Evolutionary conservation across 306 rosid genomes (phyloP).

Genomic region (Vicia sativa): DNA sequence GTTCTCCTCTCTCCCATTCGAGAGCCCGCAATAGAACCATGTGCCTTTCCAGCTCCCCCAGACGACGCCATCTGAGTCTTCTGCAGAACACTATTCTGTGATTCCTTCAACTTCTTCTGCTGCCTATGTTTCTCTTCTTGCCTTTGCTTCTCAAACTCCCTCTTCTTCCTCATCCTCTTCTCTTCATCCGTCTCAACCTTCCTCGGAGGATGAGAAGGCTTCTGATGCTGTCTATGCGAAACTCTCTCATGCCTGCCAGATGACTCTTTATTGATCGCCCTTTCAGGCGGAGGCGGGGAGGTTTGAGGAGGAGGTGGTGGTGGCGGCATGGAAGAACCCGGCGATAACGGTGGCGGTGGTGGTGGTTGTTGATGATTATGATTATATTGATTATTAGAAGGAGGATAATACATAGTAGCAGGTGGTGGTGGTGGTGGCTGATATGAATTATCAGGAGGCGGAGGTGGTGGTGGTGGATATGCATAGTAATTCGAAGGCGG

Average conservation of each 20-base stretch:
- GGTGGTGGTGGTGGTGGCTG: constrained; percentile 74
- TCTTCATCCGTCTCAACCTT: constrained; percentile 89
- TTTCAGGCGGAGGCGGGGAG: constrained; percentile 69
- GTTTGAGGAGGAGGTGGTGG: constrained; percentile 79
- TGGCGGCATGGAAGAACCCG: constrained; percentile 62
- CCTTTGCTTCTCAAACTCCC: constrained; percentile 82
- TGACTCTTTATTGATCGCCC: constrained; percentile 50
- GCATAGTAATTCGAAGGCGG: constrained; percentile 63
- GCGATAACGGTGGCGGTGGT: constrained; percentile 56
- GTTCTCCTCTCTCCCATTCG: constrained; percentile 84
- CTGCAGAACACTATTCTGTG: constrained; percentile 71
- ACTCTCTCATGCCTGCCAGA: constrained; percentile 63
- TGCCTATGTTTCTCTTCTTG: constrained; percentile 93
- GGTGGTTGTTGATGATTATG: constrained; percentile 56
- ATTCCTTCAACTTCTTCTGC: constrained; percentile 79
- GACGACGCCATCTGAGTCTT: constrained; percentile 73
- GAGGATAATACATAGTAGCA: constrained; percentile 68
- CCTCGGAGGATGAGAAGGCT: constrained; percentile 39
- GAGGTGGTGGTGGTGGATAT: constrained; percentile 51
- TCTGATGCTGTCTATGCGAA: constrained; percentile 42
- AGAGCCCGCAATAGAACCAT: constrained; percentile 79
- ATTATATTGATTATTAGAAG: constrained; percentile 62
- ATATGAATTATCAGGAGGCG: constrained; percentile 70
- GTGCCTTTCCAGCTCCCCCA: constrained; percentile 62
- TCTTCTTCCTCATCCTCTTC: constrained; percentile 75